phyloP scores from a whole-genome alignment of 345 rosid genomes.

The Anacardium occidentale region DNA sequence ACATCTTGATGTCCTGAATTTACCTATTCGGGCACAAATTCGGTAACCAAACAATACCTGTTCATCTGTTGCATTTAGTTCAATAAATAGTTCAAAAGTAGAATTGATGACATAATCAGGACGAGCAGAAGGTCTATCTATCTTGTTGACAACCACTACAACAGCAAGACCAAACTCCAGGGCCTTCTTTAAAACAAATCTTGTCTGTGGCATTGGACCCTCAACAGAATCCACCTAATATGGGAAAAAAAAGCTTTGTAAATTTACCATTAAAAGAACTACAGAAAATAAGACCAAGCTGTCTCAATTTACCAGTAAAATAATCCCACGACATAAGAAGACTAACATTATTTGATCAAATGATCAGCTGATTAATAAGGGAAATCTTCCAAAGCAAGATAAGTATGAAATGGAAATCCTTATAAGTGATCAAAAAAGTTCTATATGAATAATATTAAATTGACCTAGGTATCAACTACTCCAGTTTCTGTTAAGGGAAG shows the following conservation, averaged over 20 bases:
- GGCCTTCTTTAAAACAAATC: conserved; percentile 97
- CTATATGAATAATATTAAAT: not conserved
- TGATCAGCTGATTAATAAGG: conserved; percentile 1
- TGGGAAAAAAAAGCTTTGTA: conserved; percentile 8
- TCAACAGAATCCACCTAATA: conserved; percentile 95
- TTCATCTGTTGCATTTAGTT: conserved; percentile 94
- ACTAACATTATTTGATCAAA: conserved; percentile 1
- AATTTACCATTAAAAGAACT: not conserved
- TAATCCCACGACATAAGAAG: not conserved
- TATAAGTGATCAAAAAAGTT: not conserved
- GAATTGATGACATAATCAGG: conserved; percentile 90
- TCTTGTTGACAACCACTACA: conserved; percentile 95
- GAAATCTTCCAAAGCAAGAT: conserved; percentile 1
- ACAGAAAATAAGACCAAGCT: too few species aligned
- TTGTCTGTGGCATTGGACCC: conserved; percentile 99
- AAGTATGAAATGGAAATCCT: not conserved
- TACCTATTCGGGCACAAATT: too few species aligned
- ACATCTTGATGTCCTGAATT: not conserved
- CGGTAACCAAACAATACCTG: conserved; percentile 56
- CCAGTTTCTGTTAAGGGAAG: not conserved
- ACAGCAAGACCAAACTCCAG: conserved; percentile 94
- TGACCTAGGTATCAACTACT: not conserved
- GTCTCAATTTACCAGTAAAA: too few species aligned
- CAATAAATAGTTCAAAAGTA: conserved; percentile 95
- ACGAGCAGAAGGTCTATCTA: conserved; percentile 95